Evolutionary conservation across 2,329 filamentous ascomycete species (phyloP).

Genomic region (Chrysoporthe austroafricana): DNA sequence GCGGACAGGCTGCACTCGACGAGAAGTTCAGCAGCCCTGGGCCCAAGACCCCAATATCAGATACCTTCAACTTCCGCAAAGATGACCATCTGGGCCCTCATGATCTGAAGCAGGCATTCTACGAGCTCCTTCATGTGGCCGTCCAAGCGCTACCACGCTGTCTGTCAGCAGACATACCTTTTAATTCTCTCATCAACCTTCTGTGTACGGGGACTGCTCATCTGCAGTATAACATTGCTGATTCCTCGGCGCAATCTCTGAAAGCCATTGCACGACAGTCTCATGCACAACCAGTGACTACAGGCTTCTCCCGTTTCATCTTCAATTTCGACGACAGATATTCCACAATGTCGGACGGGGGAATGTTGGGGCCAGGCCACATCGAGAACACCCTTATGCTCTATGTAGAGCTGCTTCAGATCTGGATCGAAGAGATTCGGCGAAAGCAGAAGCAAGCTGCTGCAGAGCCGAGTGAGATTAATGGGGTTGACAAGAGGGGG

Average conservation of each 20-base stretch:
- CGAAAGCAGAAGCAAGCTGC: slow-evolving; percentile 78
- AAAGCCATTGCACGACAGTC: slow-evolving; percentile 94
- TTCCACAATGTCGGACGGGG: slow-evolving; percentile 96
- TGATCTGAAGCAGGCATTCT: slow-evolving; percentile 92
- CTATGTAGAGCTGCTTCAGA: slow-evolving; percentile 90
- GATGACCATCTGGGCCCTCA: slow-evolving; percentile 74
- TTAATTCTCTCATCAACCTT: slow-evolving; percentile 91
- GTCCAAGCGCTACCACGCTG: slow-evolving; percentile 96
- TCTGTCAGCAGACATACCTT: slow-evolving; percentile 85
- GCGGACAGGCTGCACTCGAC: slow-evolving; percentile 90
- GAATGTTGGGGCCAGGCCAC: slow-evolving; percentile 90
- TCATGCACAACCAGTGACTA: slow-evolving; percentile 92
- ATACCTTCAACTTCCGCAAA: slow-evolving; percentile 89
- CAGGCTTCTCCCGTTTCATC: slow-evolving; percentile 95
- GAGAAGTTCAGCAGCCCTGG: slow-evolving; percentile 89
- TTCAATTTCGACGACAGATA: slow-evolving; percentile 99
- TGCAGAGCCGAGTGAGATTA: slow-evolving; percentile 66
- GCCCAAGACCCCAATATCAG: slow-evolving; percentile 92
- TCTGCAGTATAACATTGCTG: slow-evolving; percentile 88
- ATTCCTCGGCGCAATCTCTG: slow-evolving; percentile 87
- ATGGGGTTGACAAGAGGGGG: slow-evolving; percentile 68
- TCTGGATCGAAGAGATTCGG: slow-evolving; percentile 97
- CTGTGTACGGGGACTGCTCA: slow-evolving; percentile 96
- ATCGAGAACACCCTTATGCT: slow-evolving; percentile 92
- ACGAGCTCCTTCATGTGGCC: slow-evolving; percentile 92